Percentiles rank a stretch among this genome's conserved stretches.
Evolutionary conservation across 2,329 filamentous ascomycete genomes (phyloP).

Genomic region (Aaosphaeria arxii): DNA sequence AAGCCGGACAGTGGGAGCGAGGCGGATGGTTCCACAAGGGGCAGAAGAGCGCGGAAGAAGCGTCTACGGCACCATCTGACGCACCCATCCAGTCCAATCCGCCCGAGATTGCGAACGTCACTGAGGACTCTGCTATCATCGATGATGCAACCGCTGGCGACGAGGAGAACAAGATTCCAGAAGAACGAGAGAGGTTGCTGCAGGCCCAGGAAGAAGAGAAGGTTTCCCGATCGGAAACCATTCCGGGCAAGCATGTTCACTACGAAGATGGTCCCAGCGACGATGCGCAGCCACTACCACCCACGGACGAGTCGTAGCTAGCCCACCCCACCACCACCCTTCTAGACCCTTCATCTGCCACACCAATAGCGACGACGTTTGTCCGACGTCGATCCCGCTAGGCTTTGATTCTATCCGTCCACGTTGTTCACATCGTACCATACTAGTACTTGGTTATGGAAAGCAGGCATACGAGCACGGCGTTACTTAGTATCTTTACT

Average conservation of each 20-base stretch:
- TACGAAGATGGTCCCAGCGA: slow-evolving; percentile 1
- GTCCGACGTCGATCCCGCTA: no score
- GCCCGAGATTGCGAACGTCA: slow-evolving; percentile 10
- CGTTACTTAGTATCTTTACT: no score
- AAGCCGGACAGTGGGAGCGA: slow-evolving; percentile 72
- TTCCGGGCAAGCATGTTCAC: slow-evolving; percentile 7
- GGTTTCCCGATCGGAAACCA: no score
- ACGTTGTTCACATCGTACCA: no score
- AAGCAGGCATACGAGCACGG: no score
- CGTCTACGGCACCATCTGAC: slow-evolving; percentile 33
- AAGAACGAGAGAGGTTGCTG: slow-evolving; percentile 21
- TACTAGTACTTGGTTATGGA: no score
- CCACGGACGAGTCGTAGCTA: no score
- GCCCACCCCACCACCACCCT: no score
- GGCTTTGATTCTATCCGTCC: no score
- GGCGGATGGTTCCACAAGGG: slow-evolving; percentile 75
- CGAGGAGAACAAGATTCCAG: slow-evolving; percentile 11
- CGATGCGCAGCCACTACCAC: no score
- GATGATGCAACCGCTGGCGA: slow-evolving; percentile 18
- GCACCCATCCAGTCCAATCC: slow-evolving; percentile 15
- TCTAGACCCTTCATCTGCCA: no score
- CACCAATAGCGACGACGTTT: no score
- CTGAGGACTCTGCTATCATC: slow-evolving; percentile 9
- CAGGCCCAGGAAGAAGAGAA: slow-evolving; percentile 13
- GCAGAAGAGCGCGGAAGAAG: slow-evolving; percentile 36